phyloP scores from a whole-genome alignment of 352 stramenopile species.

The Thalassiosira livingstoniorum region DNA sequence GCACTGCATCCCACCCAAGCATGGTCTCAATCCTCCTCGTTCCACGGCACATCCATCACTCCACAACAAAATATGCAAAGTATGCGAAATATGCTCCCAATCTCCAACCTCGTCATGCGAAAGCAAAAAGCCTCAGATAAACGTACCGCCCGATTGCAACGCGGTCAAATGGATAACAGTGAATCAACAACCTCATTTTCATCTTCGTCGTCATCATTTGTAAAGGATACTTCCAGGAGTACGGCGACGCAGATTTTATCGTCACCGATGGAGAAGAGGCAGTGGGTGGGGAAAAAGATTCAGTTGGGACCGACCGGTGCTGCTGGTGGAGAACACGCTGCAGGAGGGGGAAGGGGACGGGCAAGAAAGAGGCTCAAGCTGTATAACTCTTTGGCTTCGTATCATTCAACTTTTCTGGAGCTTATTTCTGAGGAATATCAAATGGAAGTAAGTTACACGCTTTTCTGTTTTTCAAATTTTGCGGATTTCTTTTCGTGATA shows the following conservation, averaged over 20 bases:
- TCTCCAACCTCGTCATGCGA: conserved; percentile 66
- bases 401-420: conserved; percentile 77
- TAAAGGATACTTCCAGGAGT: conserved; percentile 40
- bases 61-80: not conserved
- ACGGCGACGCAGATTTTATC: conserved; percentile 41
- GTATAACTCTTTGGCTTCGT: conserved; percentile 76
- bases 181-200: conserved; percentile 13
- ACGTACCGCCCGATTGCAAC: conserved; percentile 69
- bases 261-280: conserved; percentile 58
- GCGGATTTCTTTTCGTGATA: too few relatives aligned
- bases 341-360: conserved; percentile 63
- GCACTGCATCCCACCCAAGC: too few relatives aligned
- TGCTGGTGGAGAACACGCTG: too few relatives aligned
- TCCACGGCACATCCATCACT: too few relatives aligned
- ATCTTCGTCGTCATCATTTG: conserved; percentile 9
- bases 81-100: not conserved
- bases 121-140: conserved; percentile 84
- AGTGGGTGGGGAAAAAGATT: conserved; percentile 58
- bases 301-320: conserved; percentile 19
- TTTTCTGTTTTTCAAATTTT: too few relatives aligned
- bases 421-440: conserved; percentile 75
- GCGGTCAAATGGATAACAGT: conserved; percentile 34
- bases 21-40: too few relatives aligned
- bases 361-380: conserved; percentile 71
- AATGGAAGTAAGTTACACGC: conserved; percentile 49